A percentile compares a stretch with the other conserved stretches of the same genome.
Evolutionary conservation across 106 monocot species (phyloP).

Genomic region (Dioscorea alata): DNA sequence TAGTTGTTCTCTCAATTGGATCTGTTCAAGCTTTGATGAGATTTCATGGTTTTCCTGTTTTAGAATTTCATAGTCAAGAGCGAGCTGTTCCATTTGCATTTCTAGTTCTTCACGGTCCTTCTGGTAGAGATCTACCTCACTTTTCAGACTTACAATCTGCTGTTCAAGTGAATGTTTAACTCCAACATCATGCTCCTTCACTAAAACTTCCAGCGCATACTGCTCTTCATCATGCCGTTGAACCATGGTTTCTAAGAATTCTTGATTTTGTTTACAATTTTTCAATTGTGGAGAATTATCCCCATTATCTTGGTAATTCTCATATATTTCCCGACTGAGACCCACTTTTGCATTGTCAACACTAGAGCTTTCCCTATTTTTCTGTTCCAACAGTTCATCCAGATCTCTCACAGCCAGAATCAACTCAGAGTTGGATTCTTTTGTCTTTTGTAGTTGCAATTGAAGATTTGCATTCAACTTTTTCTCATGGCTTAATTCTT

Average conservation of each 20-base stretch:
- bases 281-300: slow-evolving; percentile 4
- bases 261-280: slow-evolving; percentile 15
- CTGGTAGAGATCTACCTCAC: slow-evolving; percentile 72
- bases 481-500: slow-evolving; percentile 77
- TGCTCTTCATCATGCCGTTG: slow-evolving; percentile 38
- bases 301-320: slow-evolving; percentile 18
- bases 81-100: slow-evolving; percentile 99
- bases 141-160: slow-evolving; percentile 48
- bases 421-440: slow-evolving; percentile 82
- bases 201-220: slow-evolving; percentile 34
- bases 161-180: slow-evolving; percentile 38
- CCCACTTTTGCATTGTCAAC: background rate
- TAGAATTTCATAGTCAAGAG: slow-evolving; percentile 93
- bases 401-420: slow-evolving; percentile 83
- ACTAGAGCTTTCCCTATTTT: slow-evolving; percentile 29
- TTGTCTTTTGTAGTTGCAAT: slow-evolving; percentile 74
- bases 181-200: slow-evolving; percentile 20
- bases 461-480: slow-evolving; percentile 62
- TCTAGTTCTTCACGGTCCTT: slow-evolving; percentile 89
- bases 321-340: slow-evolving; percentile 12
- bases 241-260: slow-evolving; percentile 23
- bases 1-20: slow-evolving; percentile 78
- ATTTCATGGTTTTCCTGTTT: slow-evolving; percentile 97
- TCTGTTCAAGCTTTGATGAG: slow-evolving; percentile 71
- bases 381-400: slow-evolving; percentile 80